Conservation (phyloP, 1,139 yeast genomes). For the Pichia sp. region DNA sequence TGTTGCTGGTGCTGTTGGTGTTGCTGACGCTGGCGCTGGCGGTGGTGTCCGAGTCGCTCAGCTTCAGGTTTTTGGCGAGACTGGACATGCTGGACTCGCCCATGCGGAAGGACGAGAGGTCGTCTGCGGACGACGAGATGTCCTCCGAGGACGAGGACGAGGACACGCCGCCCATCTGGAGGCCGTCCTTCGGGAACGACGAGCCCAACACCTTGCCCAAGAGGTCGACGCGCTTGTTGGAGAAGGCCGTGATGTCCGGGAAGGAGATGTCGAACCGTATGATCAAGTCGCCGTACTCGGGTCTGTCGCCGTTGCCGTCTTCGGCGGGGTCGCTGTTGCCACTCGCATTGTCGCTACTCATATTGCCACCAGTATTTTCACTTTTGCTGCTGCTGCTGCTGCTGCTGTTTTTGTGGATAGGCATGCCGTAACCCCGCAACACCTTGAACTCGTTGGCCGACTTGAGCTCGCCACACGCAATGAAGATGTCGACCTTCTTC, state of each 20-base stretch:
- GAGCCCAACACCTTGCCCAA: constrained; percentile 32
- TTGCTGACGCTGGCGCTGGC: too few relatives aligned
- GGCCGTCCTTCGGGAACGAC: background rate
- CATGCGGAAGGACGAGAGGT: constrained; percentile 6
- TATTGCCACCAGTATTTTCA: background rate
- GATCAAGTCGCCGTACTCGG: constrained; percentile 43
- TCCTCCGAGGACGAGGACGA: constrained; percentile 8
- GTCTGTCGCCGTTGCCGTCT: constrained; percentile 3
- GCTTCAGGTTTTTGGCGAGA: background rate
- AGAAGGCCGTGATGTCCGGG: constrained; percentile 40
- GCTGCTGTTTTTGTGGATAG: constrained; percentile 41
- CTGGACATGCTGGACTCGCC: constrained; percentile 9
- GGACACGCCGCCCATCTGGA: background rate
- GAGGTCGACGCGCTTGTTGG: constrained; percentile 35
- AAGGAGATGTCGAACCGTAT: constrained; percentile 49
- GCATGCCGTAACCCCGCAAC: constrained; percentile 57
- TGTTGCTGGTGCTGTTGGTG: background rate
- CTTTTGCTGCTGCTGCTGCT: background rate
- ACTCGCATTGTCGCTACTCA: background rate
- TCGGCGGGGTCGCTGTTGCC: background rate
- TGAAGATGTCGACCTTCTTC: constrained; percentile 37
- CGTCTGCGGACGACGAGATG: constrained; percentile 4
- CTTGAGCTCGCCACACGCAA: constrained; percentile 46
- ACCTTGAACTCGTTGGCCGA: constrained; percentile 44
- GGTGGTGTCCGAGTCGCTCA: background rate